A percentile compares a stretch with the other conserved stretches of the same genome.
These are phyloP conservation scores for Tetraselmis chui DNA, from an alignment of 139 green algal genomes.

Conservation along the genomic window DNA sequence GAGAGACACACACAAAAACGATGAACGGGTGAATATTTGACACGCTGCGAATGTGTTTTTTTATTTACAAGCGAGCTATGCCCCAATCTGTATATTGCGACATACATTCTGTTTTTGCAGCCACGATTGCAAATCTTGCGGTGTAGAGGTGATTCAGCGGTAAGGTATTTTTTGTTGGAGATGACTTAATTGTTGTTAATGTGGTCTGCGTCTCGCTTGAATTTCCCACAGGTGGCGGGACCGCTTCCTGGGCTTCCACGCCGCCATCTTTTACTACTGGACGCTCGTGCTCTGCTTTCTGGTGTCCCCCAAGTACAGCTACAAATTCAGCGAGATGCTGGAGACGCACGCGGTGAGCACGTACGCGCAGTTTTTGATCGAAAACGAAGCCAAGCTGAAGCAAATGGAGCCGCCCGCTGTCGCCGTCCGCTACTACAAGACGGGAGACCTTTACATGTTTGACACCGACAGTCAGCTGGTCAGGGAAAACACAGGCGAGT, in stretches of 20 bases:
- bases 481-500: neutral
- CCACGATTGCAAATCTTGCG: too few species aligned
- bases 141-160: too few species aligned
- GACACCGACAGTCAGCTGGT: neutral
- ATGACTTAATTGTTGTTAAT: too few species aligned
- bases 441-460: constrained; percentile 42
- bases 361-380: constrained; percentile 43
- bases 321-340: constrained; percentile 48
- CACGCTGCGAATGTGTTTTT: too few species aligned
- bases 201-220: too few species aligned
- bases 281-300: constrained; percentile 17
- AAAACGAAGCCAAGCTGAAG: constrained; percentile 41
- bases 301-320: constrained; percentile 32
- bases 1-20: too few species aligned
- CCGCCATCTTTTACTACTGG: constrained; percentile 30
- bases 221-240: constrained; percentile 32
- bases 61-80: too few species aligned
- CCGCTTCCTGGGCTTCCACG: constrained; percentile 26
- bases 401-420: constrained; percentile 27
- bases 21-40: too few species aligned
- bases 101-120: too few species aligned
- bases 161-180: too few species aligned
- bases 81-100: too few species aligned
- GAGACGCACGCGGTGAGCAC: constrained; percentile 41
- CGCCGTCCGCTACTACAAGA: constrained; percentile 35